Evolutionary conservation across 2,329 filamentous ascomycete species (phyloP), one percentile per base, ranked within the genome.

Genomic region (Colletotrichum lini): DNA sequence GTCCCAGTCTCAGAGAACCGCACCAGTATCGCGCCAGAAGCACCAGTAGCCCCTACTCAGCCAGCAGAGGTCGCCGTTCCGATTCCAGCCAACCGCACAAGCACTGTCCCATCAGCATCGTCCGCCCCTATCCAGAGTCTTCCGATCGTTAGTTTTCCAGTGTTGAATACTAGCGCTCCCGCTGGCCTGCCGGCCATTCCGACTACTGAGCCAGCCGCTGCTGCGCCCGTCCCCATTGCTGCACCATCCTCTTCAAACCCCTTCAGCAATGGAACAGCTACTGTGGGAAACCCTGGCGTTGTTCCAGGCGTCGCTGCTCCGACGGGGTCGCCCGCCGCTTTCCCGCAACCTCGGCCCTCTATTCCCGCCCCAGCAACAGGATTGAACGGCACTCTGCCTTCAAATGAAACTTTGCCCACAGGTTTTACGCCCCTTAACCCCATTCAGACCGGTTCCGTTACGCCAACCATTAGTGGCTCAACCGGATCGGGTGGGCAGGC

Each of bases 21-120:
- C 16, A 52, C 54, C 58, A 72, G 70, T 2, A 72, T 72, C 49
- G 72, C 47, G 56, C 67, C 65, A 40, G 62, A 60, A 4, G 60
- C 66, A 21, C 56, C 67, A 2, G 62, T 44, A 35, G 44, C 52
- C 30, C 45, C 68, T 21, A 52, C 67, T 26, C 53, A 23, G n/a
- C 47, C 47, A 49, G 47, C 21, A 21, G 47, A 49, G 10, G 21
- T 35, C 1, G 53, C 64, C 9, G 62, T 44, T 6, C 57, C 54
- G 1, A 40, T 62, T 12, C 65, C 57, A 12, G 44, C 57, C 16
- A 64, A 68, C 13, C 42, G 50, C 38, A 52, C 52, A n/a, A 58
- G 30, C 35, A 23, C 8, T 40, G 18, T 35, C 10, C 52, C 50
- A 10, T 21, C 49, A 16, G 42, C 8, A 38, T 26, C 62, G 21